Evolutionary conservation across 2,329 filamentous ascomycete species (phyloP).

Genomic region (Aspergillus calidoustus): DNA sequence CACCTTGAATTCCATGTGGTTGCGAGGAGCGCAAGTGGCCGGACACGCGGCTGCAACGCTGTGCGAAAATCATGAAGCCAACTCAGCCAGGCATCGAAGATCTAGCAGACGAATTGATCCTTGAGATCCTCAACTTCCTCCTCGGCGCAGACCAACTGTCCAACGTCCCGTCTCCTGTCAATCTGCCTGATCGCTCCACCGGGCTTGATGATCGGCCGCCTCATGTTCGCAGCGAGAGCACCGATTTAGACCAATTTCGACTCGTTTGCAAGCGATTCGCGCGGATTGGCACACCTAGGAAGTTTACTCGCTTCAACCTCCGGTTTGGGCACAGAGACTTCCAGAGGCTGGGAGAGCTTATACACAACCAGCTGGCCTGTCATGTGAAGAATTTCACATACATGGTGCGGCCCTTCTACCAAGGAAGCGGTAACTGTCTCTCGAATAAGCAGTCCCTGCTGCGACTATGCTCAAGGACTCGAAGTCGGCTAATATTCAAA

Average conservation of each 20-base stretch:
- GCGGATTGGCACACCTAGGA: constrained; percentile 45
- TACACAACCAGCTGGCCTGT: constrained; percentile 42
- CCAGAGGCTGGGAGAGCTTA: constrained; percentile 37
- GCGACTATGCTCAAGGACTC: constrained; percentile 9
- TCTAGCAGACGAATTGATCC: constrained; percentile 44
- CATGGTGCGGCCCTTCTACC: constrained; percentile 47
- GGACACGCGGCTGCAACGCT: constrained; percentile 37
- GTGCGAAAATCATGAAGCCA: constrained; percentile 37
- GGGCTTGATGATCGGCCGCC: constrained; percentile 14
- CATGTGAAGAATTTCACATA: constrained; percentile 46
- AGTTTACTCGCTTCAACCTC: constrained; percentile 43
- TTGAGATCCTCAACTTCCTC: constrained; percentile 38
- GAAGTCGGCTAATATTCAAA: constrained; percentile 25
- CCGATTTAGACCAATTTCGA: constrained; percentile 46
- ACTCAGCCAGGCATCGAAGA: constrained; percentile 37
- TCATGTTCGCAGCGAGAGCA: constrained; percentile 32
- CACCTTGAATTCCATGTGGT: constrained; percentile 37
- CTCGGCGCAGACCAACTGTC: constrained; percentile 26
- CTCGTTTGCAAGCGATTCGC: constrained; percentile 48
- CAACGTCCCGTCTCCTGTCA: constrained; percentile 20
- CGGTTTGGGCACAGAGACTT: constrained; percentile 43
- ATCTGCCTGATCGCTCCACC: constrained; percentile 13
- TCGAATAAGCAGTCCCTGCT: constrained; percentile 17
- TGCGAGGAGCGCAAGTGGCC: constrained; percentile 35
- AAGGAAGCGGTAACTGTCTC: constrained; percentile 42